Conservation (phyloP, 2,329 filamentous ascomycete species). For the Pyricularia grisea region DNA sequence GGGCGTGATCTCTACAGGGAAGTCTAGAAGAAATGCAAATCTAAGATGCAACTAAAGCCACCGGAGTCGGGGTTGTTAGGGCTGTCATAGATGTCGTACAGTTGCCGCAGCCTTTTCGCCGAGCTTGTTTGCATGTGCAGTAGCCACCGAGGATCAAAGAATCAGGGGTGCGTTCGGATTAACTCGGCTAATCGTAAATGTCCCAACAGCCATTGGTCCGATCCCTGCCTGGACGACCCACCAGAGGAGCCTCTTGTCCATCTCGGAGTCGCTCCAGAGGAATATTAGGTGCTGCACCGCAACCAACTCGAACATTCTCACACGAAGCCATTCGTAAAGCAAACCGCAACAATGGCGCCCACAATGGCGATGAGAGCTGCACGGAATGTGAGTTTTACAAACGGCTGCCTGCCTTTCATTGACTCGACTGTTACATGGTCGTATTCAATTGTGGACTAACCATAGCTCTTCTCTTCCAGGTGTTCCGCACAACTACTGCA, state of each 20-base stretch:
- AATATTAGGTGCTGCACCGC: background rate
- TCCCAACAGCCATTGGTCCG: background rate
- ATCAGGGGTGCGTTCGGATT: constrained; percentile 8
- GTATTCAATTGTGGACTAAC: background rate
- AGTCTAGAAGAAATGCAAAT: background rate
- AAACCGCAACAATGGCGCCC: background rate
- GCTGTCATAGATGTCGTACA: background rate
- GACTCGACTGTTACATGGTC: background rate
- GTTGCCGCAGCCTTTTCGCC: constrained; percentile 18
- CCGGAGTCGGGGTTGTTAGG: background rate
- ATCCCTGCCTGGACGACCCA: background rate
- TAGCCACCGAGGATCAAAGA: background rate
- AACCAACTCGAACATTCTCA: background rate
- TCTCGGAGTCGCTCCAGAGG: background rate
- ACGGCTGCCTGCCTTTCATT: background rate
- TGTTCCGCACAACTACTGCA: constrained; percentile 17
- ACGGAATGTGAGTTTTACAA: constrained; percentile 7
- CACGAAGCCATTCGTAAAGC: background rate
- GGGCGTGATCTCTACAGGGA: background rate
- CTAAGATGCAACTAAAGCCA: background rate
- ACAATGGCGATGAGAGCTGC: constrained; percentile 11
- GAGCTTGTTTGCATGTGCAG: constrained; percentile 12
- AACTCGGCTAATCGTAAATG: constrained; percentile 3
- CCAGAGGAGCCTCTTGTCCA: background rate
- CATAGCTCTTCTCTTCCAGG: constrained; percentile 4